Evolutionary conservation across 208 protist species (phyloP), one percentile per base, ranked within the genome.

Genomic region (Porcisia deanei): DNA sequence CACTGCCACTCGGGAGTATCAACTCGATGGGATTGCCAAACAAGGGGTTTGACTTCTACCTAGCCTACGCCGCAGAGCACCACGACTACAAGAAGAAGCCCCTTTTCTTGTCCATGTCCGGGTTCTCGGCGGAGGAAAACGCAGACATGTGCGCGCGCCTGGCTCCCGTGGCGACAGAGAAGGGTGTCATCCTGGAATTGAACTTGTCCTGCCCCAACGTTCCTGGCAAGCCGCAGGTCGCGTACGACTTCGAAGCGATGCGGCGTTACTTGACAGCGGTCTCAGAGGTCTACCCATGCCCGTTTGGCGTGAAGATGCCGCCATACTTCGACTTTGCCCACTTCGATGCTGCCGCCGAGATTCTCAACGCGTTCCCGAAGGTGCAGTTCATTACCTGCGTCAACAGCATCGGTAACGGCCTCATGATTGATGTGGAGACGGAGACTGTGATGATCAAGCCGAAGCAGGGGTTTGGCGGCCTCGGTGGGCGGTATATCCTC

Each of bases 1-100:
- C 37, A 1, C 68, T 96, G 18, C 90, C 84, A 34, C 89, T 96
- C 39, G 93, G 93, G 54, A 91, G 84, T 77, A 95, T 97, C 82
- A 97, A 97, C 75, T 95, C 90, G 55, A 95, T 95, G 91, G 93
- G 93, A 39, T 85, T 97, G 73, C 93, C 93, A 0, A 97, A 97
- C 84, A 73, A 84, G 3, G 93, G 93, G 63, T 93, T 94, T 59
- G 88, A 95, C 45, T 94, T 91, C 67, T 97, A 97, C 80, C 37
- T 82, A 58, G 77, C 88, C 52, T 93, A 91, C 85, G 86, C 82
- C 37, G 65, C 61, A 10, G 84, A 84, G 71, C 58, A 76, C 61
- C 90, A 93, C 81, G 81, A 91, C 47, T 90, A 91, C 80, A 74
- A 53, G 49, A 78, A 54, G 53, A 97, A 97, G 87, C 93, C 91